A percentile compares a stretch with the other conserved stretches of the same genome.
Evolutionary conservation across 202 grass and related monocot species (phyloP).

Genomic region (Hordeum pubiflorum): DNA sequence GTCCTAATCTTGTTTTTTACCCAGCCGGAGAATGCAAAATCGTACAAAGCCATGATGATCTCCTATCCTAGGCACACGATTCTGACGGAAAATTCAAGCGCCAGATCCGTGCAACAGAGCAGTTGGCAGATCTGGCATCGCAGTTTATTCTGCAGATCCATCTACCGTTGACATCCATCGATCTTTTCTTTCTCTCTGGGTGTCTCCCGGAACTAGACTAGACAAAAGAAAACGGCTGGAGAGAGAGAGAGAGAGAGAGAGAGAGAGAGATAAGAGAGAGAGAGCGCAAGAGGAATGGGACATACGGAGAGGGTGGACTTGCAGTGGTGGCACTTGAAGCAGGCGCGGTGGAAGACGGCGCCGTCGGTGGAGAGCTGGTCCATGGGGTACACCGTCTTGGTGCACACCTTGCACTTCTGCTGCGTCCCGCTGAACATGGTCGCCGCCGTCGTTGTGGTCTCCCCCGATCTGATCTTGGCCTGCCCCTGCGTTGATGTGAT

Average conservation of each 20-base stretch:
- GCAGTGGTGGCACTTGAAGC: conserved; percentile 95
- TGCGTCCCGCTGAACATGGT: conserved; percentile 66
- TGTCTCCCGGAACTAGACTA: not conserved
- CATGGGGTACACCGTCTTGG: conserved; percentile 92
- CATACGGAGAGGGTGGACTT: conserved; percentile 75
- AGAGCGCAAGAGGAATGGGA: not conserved
- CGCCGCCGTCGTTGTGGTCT: not conserved
- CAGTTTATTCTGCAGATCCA: conserved; percentile 26
- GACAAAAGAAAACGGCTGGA: not conserved
- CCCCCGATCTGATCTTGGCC: conserved; percentile 19
- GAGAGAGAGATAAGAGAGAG: not conserved
- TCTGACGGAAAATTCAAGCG: not conserved
- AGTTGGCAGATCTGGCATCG: conserved; percentile 25
- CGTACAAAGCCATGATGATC: not conserved
- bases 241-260: not conserved
- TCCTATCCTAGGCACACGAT: not conserved
- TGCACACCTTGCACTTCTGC: conserved; percentile 83
- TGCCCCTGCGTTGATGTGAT: not conserved
- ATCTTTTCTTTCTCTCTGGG: not conserved
- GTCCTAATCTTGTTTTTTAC: not conserved
- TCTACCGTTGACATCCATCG: not conserved
- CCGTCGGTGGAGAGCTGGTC: conserved; percentile 78
- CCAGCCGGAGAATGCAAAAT: not conserved
- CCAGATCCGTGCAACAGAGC: conserved; percentile 19
- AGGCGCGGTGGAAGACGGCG: conserved; percentile 63